These are phyloP conservation scores for Linanthus parryae DNA, from an alignment of 148 eudicot species.

Conservation along the genomic window DNA sequence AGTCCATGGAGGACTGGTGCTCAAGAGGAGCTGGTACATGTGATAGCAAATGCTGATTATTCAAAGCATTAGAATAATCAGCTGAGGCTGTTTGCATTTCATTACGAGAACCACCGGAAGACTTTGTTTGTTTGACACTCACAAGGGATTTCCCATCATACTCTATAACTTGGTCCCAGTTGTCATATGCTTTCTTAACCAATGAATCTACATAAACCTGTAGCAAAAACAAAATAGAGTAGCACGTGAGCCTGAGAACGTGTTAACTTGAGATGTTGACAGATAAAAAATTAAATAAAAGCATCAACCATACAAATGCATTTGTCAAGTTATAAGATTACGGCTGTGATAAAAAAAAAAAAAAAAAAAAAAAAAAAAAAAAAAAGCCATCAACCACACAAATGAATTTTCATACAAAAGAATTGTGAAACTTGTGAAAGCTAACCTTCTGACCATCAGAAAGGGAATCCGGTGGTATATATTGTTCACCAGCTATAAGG, in stretches of 20 bases:
- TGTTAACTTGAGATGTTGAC: not conserved
- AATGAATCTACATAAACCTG: conserved; percentile 77
- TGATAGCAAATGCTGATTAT: conserved; percentile 45
- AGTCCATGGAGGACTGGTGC: conserved; percentile 40
- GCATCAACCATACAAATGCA: not conserved
- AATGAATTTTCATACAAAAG: not conserved
- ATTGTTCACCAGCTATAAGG: conserved; percentile 77
- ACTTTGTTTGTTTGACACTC: conserved; percentile 58
- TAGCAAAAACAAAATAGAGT: conserved; percentile 13
- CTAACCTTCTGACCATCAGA: conserved; percentile 88
- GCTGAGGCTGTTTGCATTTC: conserved; percentile 38
- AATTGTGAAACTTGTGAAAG: conserved; percentile 1
- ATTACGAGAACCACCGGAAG: conserved; percentile 39
- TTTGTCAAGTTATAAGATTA: not conserved
- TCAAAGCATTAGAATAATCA: conserved; percentile 38
- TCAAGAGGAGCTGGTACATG: conserved; percentile 39
- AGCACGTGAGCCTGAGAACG: not conserved
- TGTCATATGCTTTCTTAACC: conserved; percentile 91
- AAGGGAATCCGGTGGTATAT: conserved; percentile 55
- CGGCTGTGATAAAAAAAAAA: not conserved
- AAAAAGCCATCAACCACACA: no score
- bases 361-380: not conserved
- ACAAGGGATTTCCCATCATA: conserved; percentile 83
- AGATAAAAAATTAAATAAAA: not conserved
- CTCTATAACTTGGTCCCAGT: conserved; percentile 90